Percentiles rank a stretch among this genome's conserved stretches.
phyloP scores from a whole-genome alignment of 208 protist genomes.

The Crithidia bombi region DNA sequence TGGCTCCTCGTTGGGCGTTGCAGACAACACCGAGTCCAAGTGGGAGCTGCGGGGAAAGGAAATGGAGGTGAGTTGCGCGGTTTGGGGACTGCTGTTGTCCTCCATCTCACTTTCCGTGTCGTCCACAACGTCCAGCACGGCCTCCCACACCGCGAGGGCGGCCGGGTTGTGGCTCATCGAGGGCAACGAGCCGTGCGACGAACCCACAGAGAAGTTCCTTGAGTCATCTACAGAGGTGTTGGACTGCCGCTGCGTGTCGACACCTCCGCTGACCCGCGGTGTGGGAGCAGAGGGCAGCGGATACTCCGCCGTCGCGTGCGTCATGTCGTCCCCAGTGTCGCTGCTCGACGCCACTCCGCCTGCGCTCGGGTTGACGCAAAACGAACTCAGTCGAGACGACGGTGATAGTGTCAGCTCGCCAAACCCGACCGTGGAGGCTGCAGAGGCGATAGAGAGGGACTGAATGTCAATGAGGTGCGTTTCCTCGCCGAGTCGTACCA shows the following conservation, averaged over 20 bases:
- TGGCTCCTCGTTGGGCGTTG: conserved; percentile 1
- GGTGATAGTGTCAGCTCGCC: not conserved
- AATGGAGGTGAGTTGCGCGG: not conserved
- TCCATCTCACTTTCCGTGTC: conserved; percentile 2
- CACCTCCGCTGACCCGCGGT: no score
- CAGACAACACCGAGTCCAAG: conserved; percentile 7
- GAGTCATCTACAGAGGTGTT: not conserved
- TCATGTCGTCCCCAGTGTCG: not conserved
- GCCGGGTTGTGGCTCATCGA: not conserved
- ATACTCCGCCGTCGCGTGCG: not conserved
- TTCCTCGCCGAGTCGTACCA: not conserved
- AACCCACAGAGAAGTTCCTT: not conserved
- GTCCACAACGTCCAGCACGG: not conserved
- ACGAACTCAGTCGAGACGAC: not conserved
- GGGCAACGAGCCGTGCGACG: conserved; percentile 2
- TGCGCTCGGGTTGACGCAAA: not conserved
- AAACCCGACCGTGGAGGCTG: not conserved
- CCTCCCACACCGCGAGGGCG: not conserved
- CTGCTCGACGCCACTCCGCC: not conserved
- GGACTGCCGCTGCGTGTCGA: not conserved
- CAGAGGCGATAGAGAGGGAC: not conserved
- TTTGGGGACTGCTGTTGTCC: not conserved
- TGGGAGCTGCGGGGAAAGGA: conserved; percentile 12
- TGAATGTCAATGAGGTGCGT: conserved; percentile 9
- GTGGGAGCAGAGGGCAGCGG: no score